Evolutionary conservation across 176 grass and related monocot genomes (phyloP).

Genomic region (Oryza meridionalis): DNA sequence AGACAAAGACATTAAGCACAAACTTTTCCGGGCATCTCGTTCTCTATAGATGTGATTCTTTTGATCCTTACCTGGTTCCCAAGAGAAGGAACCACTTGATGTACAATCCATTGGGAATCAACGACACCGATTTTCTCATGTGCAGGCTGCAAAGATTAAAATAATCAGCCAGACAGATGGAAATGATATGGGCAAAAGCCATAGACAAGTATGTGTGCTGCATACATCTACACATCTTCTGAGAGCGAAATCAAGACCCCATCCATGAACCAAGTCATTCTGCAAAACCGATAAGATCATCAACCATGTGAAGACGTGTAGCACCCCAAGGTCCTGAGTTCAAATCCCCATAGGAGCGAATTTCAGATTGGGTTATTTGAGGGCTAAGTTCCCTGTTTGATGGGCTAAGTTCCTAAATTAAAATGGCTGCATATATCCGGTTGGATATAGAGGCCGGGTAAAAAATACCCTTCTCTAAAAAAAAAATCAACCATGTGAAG

Average conservation of each 20-base stretch:
- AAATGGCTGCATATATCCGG: too few relatives aligned
- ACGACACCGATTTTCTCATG: constrained; percentile 93
- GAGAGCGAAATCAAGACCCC: constrained; percentile 94
- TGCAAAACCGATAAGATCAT: constrained; percentile 36
- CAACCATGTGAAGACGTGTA: not conserved
- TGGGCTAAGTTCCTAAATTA: too few relatives aligned
- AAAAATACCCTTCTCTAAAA: too few relatives aligned
- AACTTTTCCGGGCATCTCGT: not conserved
- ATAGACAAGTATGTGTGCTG: not conserved
- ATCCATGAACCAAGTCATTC: constrained; percentile 95
- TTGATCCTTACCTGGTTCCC: constrained; percentile 64
- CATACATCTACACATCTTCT: constrained; percentile 86
- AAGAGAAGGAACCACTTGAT: constrained; percentile 85
- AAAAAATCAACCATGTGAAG: not conserved
- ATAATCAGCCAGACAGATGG: not conserved
- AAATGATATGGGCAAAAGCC: constrained; percentile 1
- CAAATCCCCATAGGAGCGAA: too few relatives aligned
- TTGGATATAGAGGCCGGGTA: too few relatives aligned
- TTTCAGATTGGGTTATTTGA: too few relatives aligned
- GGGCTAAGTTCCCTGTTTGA: too few relatives aligned
- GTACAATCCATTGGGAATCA: constrained; percentile 95
- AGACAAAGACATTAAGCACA: not conserved
- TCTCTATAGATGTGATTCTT: not conserved
- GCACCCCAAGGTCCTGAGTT: too few relatives aligned
- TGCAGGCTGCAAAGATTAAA: constrained; percentile 60